A percentile compares a stretch with the other conserved stretches of the same genome.
Evolutionary conservation across 1,139 yeast genomes (phyloP).

Genomic region (Scheffersomyces stambukii): DNA sequence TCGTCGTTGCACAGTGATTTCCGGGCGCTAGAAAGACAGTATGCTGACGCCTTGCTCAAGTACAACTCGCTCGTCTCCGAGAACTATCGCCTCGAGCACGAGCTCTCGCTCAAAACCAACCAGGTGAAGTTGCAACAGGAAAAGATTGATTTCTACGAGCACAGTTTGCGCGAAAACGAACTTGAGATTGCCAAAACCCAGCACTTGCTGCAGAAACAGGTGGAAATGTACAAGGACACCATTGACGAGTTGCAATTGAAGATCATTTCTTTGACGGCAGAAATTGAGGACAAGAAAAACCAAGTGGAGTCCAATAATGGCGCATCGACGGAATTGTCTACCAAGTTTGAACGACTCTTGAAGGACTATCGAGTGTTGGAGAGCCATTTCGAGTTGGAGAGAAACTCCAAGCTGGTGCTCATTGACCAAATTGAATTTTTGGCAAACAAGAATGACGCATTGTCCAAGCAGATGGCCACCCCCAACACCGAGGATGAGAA

Average conservation of each 20-base stretch:
- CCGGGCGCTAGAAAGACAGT: constrained; percentile 20
- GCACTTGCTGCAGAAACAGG: constrained; percentile 27
- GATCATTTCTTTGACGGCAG: constrained; percentile 21
- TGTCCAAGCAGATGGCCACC: constrained; percentile 7
- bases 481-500: neutral
- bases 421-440: constrained; percentile 54
- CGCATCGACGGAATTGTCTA: constrained; percentile 9
- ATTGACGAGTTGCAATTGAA: constrained; percentile 29
- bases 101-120: constrained; percentile 15
- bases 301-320: constrained; percentile 4
- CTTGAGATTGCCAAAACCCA: constrained; percentile 22
- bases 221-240: constrained; percentile 28
- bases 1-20: constrained; percentile 11
- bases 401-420: constrained; percentile 47
- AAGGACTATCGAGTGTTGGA: constrained; percentile 36
- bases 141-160: constrained; percentile 18
- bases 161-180: constrained; percentile 16
- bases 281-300: constrained; percentile 15
- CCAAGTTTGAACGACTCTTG: constrained; percentile 27
- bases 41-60: constrained; percentile 24
- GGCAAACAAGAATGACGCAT: constrained; percentile 32
- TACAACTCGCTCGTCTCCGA: constrained; percentile 18
- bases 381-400: constrained; percentile 44
- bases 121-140: constrained; percentile 17
- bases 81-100: constrained; percentile 20